Evolutionary conservation across 1,284 basidiomycete species (phyloP), one percentile per base, ranked within the genome.

Genomic region (Fistulina hepatica): DNA sequence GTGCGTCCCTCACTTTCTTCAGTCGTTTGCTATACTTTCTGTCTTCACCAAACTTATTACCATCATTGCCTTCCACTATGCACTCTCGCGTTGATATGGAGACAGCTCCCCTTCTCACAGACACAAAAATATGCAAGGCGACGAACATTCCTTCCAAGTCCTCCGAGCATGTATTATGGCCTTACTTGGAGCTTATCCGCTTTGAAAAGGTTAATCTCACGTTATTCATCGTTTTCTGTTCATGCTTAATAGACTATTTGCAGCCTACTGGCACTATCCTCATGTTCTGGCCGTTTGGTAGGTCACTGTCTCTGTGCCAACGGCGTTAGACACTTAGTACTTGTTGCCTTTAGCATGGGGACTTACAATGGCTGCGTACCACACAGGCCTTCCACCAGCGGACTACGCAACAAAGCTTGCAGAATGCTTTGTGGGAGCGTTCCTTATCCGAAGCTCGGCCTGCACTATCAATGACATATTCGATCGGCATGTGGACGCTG

Each of bases 211-310:
- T 67, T 17, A 11, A 3, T 4, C 10, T 31, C 15, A 39, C 2
- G 48, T n/a, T n/a, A n/a, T n/a, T n/a, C n/a, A n/a, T n/a, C n/a
- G n/a, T 4, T n/a, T 31, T 23, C 36, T 33, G 15, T 6, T 35
- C 4, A 20, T 21, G 11, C 20, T 9, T 15, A 17, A 23, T 37
- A 27, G 44, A 12, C 11, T 3, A 21, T 17, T n/a, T 33, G 10
- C 36, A 68, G 68, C 68, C 68, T 6, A 70, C 66, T 24, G 69
- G 70, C n/a, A 65, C 61, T 2, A 59, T 65, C 24, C 58, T 73
- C 19, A 64, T 71, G 61, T 73, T 71, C 51, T 73, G 69, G 68
- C 69, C 69, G 5, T 71, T 67, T 37, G 66, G 69, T 71, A 46
- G 23, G 58, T 40, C 23, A 7, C 25, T 32, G 10, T 26, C 26